Percentiles rank a stretch among this genome's conserved stretches.
phyloP scores from a whole-genome alignment of 2,329 filamentous ascomycete species.

The Gremmenia infestans region DNA sequence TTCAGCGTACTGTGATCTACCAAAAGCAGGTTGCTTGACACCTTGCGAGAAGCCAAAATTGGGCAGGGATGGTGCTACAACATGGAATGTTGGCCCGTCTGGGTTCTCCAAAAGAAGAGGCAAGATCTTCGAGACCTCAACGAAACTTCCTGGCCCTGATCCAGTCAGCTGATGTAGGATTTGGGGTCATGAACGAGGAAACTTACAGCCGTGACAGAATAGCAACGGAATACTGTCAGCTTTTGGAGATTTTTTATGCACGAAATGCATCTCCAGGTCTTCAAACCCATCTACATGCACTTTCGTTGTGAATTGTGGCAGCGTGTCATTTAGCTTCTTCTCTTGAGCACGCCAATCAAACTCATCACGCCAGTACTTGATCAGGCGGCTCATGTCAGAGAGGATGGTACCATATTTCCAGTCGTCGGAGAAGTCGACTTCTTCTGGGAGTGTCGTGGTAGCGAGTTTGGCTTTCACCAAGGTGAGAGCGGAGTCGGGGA shows the following conservation, averaged over 20 bases:
- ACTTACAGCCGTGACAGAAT: conserved; percentile 53
- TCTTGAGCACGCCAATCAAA: conserved; percentile 23
- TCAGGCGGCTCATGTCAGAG: conserved; percentile 5
- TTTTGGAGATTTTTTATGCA: conserved; percentile 50
- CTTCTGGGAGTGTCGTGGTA: conserved; percentile 1
- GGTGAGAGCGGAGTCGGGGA: conserved; percentile 1
- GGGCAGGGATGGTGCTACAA: conserved; percentile 53
- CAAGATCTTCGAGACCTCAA: conserved; percentile 62
- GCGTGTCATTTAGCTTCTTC: conserved; percentile 1
- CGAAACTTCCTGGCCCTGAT: conserved; percentile 57
- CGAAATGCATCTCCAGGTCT: conserved; percentile 56
- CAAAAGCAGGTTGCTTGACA: conserved; percentile 43
- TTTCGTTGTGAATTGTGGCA: conserved; percentile 28
- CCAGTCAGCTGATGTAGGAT: not conserved
- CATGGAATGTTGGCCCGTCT: conserved; percentile 12
- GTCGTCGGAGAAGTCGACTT: conserved; percentile 6
- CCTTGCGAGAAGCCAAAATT: conserved; percentile 43
- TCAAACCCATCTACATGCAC: conserved; percentile 54
- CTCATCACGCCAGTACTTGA: conserved; percentile 13
- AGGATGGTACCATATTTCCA: conserved; percentile 7
- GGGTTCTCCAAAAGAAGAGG: conserved; percentile 33
- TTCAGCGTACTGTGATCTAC: conserved; percentile 59
- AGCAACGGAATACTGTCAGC: conserved; percentile 56
- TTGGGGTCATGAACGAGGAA: not conserved
- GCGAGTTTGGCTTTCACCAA: conserved; percentile 5